phyloP scores from a whole-genome alignment of 2,329 filamentous ascomycete genomes.

The Chalara sp. region DNA sequence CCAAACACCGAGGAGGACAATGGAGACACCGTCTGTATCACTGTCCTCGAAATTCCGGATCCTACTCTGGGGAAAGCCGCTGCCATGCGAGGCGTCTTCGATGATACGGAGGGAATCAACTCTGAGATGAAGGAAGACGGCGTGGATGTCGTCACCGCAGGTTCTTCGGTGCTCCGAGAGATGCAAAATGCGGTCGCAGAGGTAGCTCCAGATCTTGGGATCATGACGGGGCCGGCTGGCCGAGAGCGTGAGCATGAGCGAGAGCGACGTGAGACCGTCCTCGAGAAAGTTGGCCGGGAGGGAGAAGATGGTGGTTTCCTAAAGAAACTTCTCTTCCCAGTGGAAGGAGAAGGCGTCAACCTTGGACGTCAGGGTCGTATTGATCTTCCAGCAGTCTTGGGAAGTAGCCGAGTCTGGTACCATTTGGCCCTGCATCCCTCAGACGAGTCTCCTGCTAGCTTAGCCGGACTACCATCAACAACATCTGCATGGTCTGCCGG shows the following conservation, averaged over 20 bases:
- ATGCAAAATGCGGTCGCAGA: slow-evolving; percentile 77
- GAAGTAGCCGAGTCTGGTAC: slow-evolving; percentile 89
- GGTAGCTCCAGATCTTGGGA: slow-evolving; percentile 72
- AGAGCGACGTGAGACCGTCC: slow-evolving; percentile 73
- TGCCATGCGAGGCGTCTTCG: slow-evolving; percentile 85
- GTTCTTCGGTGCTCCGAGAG: slow-evolving; percentile 79
- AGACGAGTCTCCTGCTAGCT: slow-evolving; percentile 69
- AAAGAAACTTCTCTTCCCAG: slow-evolving; percentile 73
- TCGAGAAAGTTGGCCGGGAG: slow-evolving; percentile 83
- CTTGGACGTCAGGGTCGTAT: slow-evolving; percentile 73
- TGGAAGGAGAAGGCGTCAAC: slow-evolving; percentile 70
- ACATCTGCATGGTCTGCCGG: slow-evolving; percentile 91
- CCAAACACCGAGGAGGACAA: slow-evolving; percentile 64
- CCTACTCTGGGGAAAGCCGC: slow-evolving; percentile 78
- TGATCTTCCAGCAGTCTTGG: slow-evolving; percentile 66
- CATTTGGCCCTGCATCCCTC: slow-evolving; percentile 88
- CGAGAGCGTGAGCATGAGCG: slow-evolving; percentile 71
- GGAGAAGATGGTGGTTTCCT: slow-evolving; percentile 78
- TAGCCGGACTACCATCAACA: slow-evolving; percentile 65
- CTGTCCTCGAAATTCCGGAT: slow-evolving; percentile 78
- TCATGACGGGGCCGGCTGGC: slow-evolving; percentile 58
- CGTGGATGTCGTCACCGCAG: slow-evolving; percentile 64
- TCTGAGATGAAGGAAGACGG: slow-evolving; percentile 96
- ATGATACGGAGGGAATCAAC: slow-evolving; percentile 89
- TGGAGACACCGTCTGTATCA: slow-evolving; percentile 82